A percentile compares a stretch with the other conserved stretches of the same genome.
These are phyloP conservation scores for Solanum pennellii DNA, from an alignment of 257 asterid species.

Conservation along the genomic window DNA sequence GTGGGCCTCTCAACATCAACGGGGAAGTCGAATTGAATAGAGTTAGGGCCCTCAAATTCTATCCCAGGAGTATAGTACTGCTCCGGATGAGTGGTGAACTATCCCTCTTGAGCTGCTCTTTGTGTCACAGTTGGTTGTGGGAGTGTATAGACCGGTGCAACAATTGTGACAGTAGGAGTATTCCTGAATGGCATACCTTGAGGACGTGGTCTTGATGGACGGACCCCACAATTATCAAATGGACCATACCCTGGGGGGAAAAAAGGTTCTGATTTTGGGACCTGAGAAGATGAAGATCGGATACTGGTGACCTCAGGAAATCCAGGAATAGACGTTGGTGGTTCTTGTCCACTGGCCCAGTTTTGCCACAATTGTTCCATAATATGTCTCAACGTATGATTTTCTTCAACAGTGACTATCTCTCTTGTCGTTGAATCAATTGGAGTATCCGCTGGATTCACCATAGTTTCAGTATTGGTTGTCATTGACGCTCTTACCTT, in stretches of 20 bases:
- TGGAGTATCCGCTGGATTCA: neutral
- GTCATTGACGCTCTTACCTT: neutral
- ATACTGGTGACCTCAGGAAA: neutral
- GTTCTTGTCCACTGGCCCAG: neutral
- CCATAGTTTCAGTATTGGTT: neutral
- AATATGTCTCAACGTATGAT: neutral
- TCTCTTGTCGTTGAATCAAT: neutral
- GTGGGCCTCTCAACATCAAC: no score
- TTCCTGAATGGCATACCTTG: no score
- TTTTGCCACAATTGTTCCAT: neutral
- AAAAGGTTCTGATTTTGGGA: neutral
- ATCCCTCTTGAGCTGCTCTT: no score
- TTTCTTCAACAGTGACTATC: neutral
- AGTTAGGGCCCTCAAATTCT: no score
- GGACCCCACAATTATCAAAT: accelerated
- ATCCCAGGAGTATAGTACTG: no score
- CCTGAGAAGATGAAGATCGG: neutral
- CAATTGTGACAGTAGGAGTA: no score
- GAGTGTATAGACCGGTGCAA: no score
- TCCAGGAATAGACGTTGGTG: neutral
- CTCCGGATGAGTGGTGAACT: no score
- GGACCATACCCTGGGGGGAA: neutral
- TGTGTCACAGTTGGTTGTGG: no score
- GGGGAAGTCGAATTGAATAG: no score
- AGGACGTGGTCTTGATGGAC: neutral